phyloP scores from a whole-genome alignment of 257 asterid genomes.

The Prunella vulgaris region DNA sequence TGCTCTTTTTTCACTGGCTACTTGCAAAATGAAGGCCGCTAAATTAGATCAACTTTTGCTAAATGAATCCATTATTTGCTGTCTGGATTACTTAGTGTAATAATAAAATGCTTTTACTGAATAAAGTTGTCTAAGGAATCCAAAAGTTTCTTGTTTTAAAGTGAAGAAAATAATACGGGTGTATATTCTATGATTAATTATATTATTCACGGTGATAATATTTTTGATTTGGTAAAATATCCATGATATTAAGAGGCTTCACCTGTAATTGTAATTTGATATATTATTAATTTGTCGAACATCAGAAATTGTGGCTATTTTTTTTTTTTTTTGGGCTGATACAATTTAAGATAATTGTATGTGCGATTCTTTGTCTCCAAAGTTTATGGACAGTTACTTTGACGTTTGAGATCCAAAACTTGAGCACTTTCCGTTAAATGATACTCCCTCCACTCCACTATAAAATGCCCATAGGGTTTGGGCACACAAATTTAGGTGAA shows the following conservation, averaged over 20 bases:
- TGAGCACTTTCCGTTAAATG: neutral
- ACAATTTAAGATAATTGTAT: conserved; percentile 10
- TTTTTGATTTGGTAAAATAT: neutral
- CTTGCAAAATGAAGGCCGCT: neutral
- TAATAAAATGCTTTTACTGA: neutral
- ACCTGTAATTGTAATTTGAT: conserved; percentile 1
- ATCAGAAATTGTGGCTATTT: neutral
- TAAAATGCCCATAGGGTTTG: too few species aligned
- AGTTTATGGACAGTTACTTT: conserved; percentile 1
- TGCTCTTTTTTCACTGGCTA: neutral
- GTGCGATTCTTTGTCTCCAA: neutral
- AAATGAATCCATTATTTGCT: neutral
- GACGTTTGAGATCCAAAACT: conserved; percentile 5
- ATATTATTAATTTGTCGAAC: neutral
- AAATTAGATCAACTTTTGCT: conserved; percentile 4
- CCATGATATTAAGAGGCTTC: neutral
- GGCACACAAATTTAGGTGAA: too few species aligned
- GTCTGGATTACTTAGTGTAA: neutral
- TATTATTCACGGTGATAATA: conserved; percentile 1
- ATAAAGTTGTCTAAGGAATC: neutral
- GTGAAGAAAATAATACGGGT: neutral
- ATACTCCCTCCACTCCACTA: too few species aligned
- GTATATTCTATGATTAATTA: neutral
- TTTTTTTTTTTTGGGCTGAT: neutral
- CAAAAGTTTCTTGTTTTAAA: neutral